Percentiles rank a stretch among this genome's conserved stretches.
Evolutionary conservation across 441 rosid genomes (phyloP).

Genomic region (Populus hybrid): DNA sequence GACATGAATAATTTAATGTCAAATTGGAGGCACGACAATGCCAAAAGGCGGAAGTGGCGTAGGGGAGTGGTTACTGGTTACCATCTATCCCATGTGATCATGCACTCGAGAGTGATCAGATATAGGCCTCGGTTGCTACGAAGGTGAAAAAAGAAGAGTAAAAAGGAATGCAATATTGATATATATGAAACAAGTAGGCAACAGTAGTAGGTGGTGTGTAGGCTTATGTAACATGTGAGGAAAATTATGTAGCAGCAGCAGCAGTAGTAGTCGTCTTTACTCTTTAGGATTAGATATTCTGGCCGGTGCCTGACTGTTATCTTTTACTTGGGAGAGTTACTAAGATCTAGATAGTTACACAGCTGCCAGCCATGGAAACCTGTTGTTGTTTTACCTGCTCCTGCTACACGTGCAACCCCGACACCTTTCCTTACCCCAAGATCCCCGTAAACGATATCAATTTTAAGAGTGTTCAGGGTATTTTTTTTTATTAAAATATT

Average conservation of each 20-base stretch:
- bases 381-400: slow-evolving; percentile 2
- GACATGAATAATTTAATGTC: background rate
- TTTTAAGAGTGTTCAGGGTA: too few relatives aligned
- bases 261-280: background rate
- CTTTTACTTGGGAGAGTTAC: slow-evolving; percentile 39
- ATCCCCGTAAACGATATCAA: background rate
- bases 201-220: background rate
- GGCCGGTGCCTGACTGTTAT: slow-evolving; percentile 4
- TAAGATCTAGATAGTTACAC: slow-evolving; percentile 16
- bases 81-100: background rate
- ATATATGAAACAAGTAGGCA: background rate
- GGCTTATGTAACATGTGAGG: background rate
- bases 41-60: too few relatives aligned
- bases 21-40: background rate
- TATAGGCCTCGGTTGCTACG: background rate
- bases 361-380: background rate
- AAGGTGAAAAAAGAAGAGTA: background rate
- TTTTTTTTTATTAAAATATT: too few relatives aligned
- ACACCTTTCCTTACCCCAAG: slow-evolving; percentile 10
- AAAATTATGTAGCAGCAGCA: background rate
- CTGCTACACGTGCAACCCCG: slow-evolving; percentile 50
- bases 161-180: background rate
- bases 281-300: background rate
- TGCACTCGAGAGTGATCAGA: background rate
- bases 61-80: background rate